Base-by-base conservation (phyloP, 306 rosid genomes). In the Citrullus colocynthis region DNA sequence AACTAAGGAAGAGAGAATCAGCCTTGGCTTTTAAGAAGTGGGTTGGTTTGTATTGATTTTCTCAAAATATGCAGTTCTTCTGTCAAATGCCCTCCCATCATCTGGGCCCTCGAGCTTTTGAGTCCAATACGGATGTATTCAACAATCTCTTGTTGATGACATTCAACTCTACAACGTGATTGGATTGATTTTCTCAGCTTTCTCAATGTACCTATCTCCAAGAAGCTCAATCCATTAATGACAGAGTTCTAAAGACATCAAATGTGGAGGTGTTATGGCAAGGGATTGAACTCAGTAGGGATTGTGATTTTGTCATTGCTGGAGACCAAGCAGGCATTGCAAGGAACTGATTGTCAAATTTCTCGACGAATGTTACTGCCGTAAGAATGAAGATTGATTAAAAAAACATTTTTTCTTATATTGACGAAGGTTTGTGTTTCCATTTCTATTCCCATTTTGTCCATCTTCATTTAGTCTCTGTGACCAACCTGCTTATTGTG, bases 1-100 rank as follows among this genome's bases (percentile, higher is more conserved):
- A 93, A 82, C 80, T 84, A 44, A 88, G 85, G 82, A 93, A 89
- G 84, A 90, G 94, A 81, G 98, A 88, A 81, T 91, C 92, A 57
- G 87, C 88, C 34, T 77, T 90, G 70, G 75, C 87, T 75, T 91
- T 89, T 76, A 91, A 93, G 88, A 91, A 78, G 65, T 93, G 98
- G 98, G 87, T 93, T 71, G 93, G 97, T 55, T 79, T 93, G 85
- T 61, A 51, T 80, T 90, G 88, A 90, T 51, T 28, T 30, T 16
- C 62, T 54, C 2, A 51, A 74, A 36, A 52, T 72, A 17, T 6
- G 13, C 4, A 32, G 34, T 4, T 73, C 4, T 21, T 52, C 41
- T 13, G 16, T 71, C 28, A 49, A 72, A 51, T 73, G 77, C 61
- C 60, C 36, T 14, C 17, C 6, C 76, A 45, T 48, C 37, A 24